Conservation (phyloP, 169 alveolate genomes). For the Plasmodium sp. region DNA sequence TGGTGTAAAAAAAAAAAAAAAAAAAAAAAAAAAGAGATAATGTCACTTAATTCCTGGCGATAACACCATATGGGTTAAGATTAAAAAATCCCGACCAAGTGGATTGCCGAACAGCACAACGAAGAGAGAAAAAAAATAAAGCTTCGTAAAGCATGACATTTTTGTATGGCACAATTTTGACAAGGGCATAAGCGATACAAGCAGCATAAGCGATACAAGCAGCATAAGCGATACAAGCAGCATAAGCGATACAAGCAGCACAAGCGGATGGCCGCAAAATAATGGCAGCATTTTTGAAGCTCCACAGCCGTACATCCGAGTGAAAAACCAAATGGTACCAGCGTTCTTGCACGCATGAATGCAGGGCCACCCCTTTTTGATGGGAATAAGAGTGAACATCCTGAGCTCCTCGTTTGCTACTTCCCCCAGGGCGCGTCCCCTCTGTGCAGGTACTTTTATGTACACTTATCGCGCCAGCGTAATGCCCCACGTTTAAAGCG, state of each 20-base stretch:
- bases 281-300: not conserved
- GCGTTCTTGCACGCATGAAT: not conserved
- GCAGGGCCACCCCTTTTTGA: not conserved
- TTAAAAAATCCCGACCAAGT: not conserved
- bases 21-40: not conserved
- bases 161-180: not conserved
- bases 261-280: not conserved
- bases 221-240: too few relatives aligned
- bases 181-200: not conserved
- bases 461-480: not conserved
- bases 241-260: not conserved
- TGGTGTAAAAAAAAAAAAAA: not conserved
- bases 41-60: not conserved
- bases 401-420: not conserved
- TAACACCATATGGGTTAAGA: not conserved
- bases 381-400: not conserved
- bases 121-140: not conserved
- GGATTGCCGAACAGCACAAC: not conserved
- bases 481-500: not conserved
- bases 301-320: not conserved
- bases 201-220: not conserved
- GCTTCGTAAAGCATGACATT: not conserved
- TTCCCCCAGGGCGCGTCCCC: not conserved
- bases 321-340: not conserved
- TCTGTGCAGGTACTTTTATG: not conserved